Percentiles rank a stretch among this genome's conserved stretches.
phyloP scores from a whole-genome alignment of 2,329 filamentous ascomycete species.

The Aureobasidium zeae region DNA sequence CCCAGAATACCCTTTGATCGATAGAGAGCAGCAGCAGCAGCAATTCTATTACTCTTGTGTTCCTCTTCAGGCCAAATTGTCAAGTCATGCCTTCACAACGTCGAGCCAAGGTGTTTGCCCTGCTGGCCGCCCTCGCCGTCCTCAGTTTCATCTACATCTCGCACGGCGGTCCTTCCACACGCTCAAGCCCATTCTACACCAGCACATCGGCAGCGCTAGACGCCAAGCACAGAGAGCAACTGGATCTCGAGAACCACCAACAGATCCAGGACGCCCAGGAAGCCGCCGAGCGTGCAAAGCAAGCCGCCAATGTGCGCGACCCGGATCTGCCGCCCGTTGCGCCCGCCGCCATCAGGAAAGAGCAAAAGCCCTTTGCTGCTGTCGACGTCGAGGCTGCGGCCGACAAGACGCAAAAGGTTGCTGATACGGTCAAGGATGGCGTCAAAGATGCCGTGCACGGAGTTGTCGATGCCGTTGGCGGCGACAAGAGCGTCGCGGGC shows the following conservation, averaged over 20 bases:
- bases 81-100: constrained; percentile 17
- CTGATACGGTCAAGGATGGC: constrained; percentile 21
- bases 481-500: constrained; percentile 45
- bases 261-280: constrained; percentile 8
- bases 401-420: constrained; percentile 20
- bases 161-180: constrained; percentile 46
- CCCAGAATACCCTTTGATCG: too few relatives aligned
- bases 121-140: constrained; percentile 55
- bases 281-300: constrained; percentile 11
- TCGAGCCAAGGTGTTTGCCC: constrained; percentile 20
- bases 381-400: constrained; percentile 42
- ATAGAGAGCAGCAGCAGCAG: too few relatives aligned
- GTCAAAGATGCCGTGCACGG: constrained; percentile 15
- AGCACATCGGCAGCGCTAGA: constrained; percentile 48
- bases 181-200: constrained; percentile 48
- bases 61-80: too few relatives aligned
- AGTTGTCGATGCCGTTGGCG: constrained; percentile 22
- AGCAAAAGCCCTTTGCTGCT: constrained; percentile 61
- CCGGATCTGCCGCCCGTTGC: constrained; percentile 12
- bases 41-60: too few relatives aligned
- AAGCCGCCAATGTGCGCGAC: constrained; percentile 20
- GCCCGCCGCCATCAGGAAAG: constrained; percentile 45
- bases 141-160: constrained; percentile 66
- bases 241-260: constrained; percentile 13
- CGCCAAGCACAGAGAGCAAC: constrained; percentile 26